These are phyloP conservation scores for Kalmusia sp. DNA, from an alignment of 2,329 filamentous ascomycete species.

Conservation along the genomic window DNA sequence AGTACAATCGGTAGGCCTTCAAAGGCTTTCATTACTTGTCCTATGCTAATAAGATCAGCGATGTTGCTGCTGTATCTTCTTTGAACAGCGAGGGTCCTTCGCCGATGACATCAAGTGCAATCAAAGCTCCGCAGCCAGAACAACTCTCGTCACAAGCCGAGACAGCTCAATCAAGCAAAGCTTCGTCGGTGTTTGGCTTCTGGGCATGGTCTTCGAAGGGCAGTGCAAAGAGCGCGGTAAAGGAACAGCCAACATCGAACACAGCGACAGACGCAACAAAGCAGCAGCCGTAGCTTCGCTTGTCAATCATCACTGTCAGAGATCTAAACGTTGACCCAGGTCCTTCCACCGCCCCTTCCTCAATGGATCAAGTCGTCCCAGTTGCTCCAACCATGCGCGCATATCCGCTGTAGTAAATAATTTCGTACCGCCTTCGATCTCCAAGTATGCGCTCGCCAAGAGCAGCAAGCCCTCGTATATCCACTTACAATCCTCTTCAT, in stretches of 20 bases:
- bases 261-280: conserved; percentile 64
- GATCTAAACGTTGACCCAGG: conserved; percentile 59
- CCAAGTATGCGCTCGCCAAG: conserved; percentile 70
- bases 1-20: conserved; percentile 38
- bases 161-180: conserved; percentile 8
- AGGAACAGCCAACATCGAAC: conserved; percentile 65
- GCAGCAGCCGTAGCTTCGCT: conserved; percentile 61
- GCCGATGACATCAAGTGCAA: conserved; percentile 19
- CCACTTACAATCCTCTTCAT: conserved; percentile 79
- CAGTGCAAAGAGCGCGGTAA: conserved; percentile 65
- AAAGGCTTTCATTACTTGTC: background rate
- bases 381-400: conserved; percentile 63
- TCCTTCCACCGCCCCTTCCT: conserved; percentile 79
- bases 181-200: conserved; percentile 36
- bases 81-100: conserved; percentile 22
- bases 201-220: conserved; percentile 41
- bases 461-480: conserved; percentile 87
- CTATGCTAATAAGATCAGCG: conserved; percentile 27
- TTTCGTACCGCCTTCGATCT: conserved; percentile 50
- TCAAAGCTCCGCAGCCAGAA: conserved; percentile 16
- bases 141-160: conserved; percentile 18
- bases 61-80: conserved; percentile 31
- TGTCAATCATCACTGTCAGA: conserved; percentile 31
- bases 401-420: conserved; percentile 54
- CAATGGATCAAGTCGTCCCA: conserved; percentile 76